Percentiles rank a stretch among this genome's conserved stretches.
These are phyloP conservation scores for Barnettozyma sucrosica DNA, from an alignment of 805 yeast genomes.

Conservation along the genomic window DNA sequence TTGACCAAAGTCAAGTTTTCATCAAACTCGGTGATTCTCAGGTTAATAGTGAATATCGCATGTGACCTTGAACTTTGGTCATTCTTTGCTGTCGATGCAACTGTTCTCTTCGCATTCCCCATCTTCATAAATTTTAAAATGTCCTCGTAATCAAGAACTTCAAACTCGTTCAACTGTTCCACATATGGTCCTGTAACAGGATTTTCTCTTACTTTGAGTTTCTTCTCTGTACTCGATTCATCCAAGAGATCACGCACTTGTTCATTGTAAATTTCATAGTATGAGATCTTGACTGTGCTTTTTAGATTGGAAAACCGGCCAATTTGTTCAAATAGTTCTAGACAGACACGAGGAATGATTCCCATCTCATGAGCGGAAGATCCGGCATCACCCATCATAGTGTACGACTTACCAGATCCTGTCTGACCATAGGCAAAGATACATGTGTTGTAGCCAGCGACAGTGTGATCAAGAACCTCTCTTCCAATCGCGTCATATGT, in stretches of 20 bases:
- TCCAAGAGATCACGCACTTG: constrained; percentile 58
- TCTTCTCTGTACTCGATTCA: constrained; percentile 4
- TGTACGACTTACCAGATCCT: constrained; percentile 38
- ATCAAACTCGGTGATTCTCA: constrained; percentile 51
- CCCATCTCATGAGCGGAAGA: constrained; percentile 51
- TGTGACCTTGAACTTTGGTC: constrained; percentile 73
- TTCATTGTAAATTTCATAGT: constrained; percentile 75
- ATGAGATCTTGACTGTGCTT: constrained; percentile 47
- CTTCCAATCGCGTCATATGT: constrained; percentile 53
- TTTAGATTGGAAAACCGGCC: constrained; percentile 29
- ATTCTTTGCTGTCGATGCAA: constrained; percentile 72
- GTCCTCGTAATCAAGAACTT: constrained; percentile 43
- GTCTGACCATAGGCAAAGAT: constrained; percentile 71
- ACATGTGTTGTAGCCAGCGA: constrained; percentile 69
- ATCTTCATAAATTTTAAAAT: constrained; percentile 39
- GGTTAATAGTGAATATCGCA: constrained; percentile 61
- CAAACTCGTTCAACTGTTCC: constrained; percentile 53
- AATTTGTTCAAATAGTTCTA: constrained; percentile 43
- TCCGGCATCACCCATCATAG: constrained; percentile 59
- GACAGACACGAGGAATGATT: constrained; percentile 56
- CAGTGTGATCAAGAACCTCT: constrained; percentile 53
- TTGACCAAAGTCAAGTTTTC: constrained; percentile 35
- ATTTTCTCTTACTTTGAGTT: constrained; percentile 51
- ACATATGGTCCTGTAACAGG: constrained; percentile 67
- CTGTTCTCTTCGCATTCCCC: constrained; percentile 56